Evolutionary conservation across 179 eudicot genomes (phyloP), one percentile per base, ranked within the genome.

Genomic region (Sideroxylon spinosum): DNA sequence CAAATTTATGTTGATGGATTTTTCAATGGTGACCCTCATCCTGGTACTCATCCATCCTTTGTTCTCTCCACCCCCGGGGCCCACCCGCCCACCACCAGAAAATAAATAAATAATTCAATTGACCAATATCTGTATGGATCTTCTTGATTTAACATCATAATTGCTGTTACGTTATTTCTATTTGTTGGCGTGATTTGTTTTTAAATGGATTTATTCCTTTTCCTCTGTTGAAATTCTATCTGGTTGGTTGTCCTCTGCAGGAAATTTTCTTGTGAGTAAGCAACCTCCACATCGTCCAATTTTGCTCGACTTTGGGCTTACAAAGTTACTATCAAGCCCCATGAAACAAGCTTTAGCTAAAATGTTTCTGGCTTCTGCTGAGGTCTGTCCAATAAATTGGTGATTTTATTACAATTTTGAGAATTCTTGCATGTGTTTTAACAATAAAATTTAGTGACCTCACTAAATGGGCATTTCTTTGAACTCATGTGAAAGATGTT

Each of bases 11-110:
- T 95, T 73, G 99, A 94, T 88, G 99, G 99, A 48, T 90, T 95
- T 78, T 95, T 95, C 80, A 95, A 95, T 81, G 99, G 99, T 9
- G 99, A 94, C 81, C 99, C 99, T 78, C 99, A 95, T 85, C 99
- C 99, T 79, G 99, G 99, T 95, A 93, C 60, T 70, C 25, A 73
- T 85, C 78, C 71, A 56, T 73, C 52, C 50, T 25, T 28, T 26
- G n/a, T 9, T 65, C 86, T 25, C 62, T 55, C 48, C 49, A 37
- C 29, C 25, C 20, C 61, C n/a, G 57, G 48, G 22, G 3, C 69
- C 13, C n/a, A 29, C 49, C 53, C 7, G 3, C 37, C 37, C 37
- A 29, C 37, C 37, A 29, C 37, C 37, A 29, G 3, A 29, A 1
- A 1, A 1, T 3, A 37, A 37, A 37, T 37, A 37, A 37, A 37